Conservation (phyloP, 2,329 filamentous ascomycete species). For the Apiospora pterosperma region DNA sequence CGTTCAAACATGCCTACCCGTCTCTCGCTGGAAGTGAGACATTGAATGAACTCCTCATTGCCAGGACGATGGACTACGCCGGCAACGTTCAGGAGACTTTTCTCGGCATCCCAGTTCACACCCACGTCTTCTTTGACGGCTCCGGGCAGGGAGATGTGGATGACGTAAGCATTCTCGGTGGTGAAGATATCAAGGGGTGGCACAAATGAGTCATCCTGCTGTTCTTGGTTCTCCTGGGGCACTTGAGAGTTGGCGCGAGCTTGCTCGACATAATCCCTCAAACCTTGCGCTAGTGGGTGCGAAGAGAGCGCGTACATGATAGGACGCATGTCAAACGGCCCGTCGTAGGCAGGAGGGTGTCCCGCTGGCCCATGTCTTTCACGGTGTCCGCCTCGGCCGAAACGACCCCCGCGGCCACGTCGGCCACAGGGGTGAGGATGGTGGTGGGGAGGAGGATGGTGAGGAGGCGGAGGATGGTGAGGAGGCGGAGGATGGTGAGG, state of each 20-base stretch:
- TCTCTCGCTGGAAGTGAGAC: conserved; percentile 62
- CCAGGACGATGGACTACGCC: conserved; percentile 72
- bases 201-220: conserved; percentile 42
- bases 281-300: conserved; percentile 40
- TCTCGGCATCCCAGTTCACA: conserved; percentile 72
- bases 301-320: conserved; percentile 36
- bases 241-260: conserved; percentile 15
- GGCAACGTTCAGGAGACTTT: conserved; percentile 60
- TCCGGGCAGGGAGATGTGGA: conserved; percentile 76
- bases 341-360: conserved; percentile 18
- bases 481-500: conserved; percentile 12
- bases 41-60: conserved; percentile 65
- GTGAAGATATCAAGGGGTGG: conserved; percentile 76
- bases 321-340: conserved; percentile 34
- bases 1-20: conserved; percentile 74
- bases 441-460: conserved; percentile 17
- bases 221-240: conserved; percentile 7
- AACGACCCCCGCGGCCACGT: conserved; percentile 12
- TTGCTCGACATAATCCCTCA: conserved; percentile 36
- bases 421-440: conserved; percentile 19
- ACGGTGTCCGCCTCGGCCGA: conserved; percentile 12
- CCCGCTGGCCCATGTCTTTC: conserved; percentile 15
- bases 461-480: conserved; percentile 10
- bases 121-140: conserved; percentile 76
- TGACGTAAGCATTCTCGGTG: conserved; percentile 59